Evolutionary conservation across 805 yeast genomes (phyloP).

Genomic region (Priceomyces fermenticarens): DNA sequence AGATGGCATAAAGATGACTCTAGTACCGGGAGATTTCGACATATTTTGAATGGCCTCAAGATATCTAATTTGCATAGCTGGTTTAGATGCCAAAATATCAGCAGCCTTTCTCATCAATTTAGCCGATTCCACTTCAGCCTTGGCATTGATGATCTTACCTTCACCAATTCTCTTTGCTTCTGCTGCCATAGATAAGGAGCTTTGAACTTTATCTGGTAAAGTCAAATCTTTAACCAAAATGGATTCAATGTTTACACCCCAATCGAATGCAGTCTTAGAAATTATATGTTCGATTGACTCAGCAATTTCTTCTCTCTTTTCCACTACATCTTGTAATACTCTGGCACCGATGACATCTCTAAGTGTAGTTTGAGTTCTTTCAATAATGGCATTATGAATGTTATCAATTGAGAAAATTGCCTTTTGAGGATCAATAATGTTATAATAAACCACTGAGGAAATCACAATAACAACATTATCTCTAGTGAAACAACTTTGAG

Average conservation of each 20-base stretch:
- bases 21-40: constrained; percentile 60
- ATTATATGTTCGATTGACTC: constrained; percentile 60
- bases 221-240: constrained; percentile 65
- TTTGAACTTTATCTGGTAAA: constrained; percentile 52
- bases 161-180: constrained; percentile 76
- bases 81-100: constrained; percentile 67
- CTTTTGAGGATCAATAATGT: constrained; percentile 64
- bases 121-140: constrained; percentile 74
- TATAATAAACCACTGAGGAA: constrained; percentile 66
- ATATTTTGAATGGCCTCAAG: constrained; percentile 75
- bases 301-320: constrained; percentile 70
- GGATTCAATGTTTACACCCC: constrained; percentile 72
- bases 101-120: constrained; percentile 78
- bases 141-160: constrained; percentile 69
- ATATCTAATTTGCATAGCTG: constrained; percentile 77
- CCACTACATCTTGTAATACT: constrained; percentile 66
- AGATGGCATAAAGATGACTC: constrained; percentile 72
- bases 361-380: constrained; percentile 69
- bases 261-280: constrained; percentile 56
- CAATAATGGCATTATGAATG: constrained; percentile 54
- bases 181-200: constrained; percentile 68
- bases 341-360: constrained; percentile 70
- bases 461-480: constrained; percentile 64
- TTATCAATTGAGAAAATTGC: constrained; percentile 57
- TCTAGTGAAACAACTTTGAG: constrained; percentile 67